A percentile compares a stretch with the other conserved stretches of the same genome.
These are phyloP conservation scores for Ceratocystis harringtonii DNA, from an alignment of 2,329 filamentous ascomycete genomes.

Conservation along the genomic window DNA sequence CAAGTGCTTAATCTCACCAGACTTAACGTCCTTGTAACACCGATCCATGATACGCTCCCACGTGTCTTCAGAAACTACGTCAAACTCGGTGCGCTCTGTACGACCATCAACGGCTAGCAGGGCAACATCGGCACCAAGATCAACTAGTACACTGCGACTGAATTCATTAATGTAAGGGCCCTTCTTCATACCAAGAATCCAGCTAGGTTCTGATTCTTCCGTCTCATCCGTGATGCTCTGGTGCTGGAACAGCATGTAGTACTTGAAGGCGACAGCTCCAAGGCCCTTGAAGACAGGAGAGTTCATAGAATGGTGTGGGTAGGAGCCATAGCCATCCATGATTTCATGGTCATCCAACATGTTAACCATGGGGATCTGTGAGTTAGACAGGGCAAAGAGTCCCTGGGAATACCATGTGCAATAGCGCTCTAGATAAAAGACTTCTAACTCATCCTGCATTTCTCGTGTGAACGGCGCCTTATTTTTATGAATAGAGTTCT, in stretches of 20 bases:
- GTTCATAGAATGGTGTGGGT: slow-evolving; percentile 80
- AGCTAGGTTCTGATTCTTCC: slow-evolving; percentile 73
- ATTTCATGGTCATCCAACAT: slow-evolving; percentile 94
- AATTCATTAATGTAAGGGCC: slow-evolving; percentile 83
- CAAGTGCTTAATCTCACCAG: slow-evolving; percentile 76
- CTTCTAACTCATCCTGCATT: slow-evolving; percentile 78
- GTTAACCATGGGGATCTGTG: slow-evolving; percentile 96
- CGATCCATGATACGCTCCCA: slow-evolving; percentile 80
- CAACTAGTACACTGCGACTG: slow-evolving; percentile 76
- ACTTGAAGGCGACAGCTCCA: slow-evolving; percentile 89
- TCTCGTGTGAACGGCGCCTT: slow-evolving; percentile 60
- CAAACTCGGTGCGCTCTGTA: slow-evolving; percentile 73
- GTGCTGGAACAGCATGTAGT: slow-evolving; percentile 97
- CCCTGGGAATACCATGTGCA: slow-evolving; percentile 94
- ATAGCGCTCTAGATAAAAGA: slow-evolving; percentile 78
- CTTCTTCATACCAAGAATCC: slow-evolving; percentile 63
- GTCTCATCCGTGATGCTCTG: slow-evolving; percentile 74
- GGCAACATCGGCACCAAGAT: slow-evolving; percentile 60
- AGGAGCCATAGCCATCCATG: slow-evolving; percentile 85
- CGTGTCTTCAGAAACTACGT: slow-evolving; percentile 64
- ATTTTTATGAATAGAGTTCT: slow-evolving; percentile 66
- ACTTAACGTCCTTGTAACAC: slow-evolving; percentile 64
- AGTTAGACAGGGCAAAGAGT: slow-evolving; percentile 78
- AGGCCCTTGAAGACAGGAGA: slow-evolving; percentile 80
- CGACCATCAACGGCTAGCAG: slow-evolving; percentile 82